Evolutionary conservation across 345 rosid species (phyloP).

Genomic region (Abelmoschus esculentus): DNA sequence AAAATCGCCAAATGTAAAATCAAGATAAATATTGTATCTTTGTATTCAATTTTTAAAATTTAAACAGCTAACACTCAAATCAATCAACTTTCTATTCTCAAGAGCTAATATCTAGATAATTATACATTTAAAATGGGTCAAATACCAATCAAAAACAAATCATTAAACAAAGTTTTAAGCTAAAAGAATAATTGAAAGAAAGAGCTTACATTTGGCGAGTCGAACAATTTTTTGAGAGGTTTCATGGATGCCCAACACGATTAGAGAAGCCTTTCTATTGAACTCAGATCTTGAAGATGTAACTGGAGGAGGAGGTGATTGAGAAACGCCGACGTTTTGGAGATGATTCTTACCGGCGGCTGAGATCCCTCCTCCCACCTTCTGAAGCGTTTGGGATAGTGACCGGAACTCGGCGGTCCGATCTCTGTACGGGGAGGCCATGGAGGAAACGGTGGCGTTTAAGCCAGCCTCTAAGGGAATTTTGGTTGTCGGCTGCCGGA

Average conservation of each 20-base stretch:
- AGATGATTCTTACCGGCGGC: constrained; percentile 17
- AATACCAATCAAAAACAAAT: not conserved
- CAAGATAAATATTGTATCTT: too few species aligned
- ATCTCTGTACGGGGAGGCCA: constrained; percentile 62
- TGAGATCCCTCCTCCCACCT: constrained; percentile 52
- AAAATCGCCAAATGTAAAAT: too few species aligned
- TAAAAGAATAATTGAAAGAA: not conserved
- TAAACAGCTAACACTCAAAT: not conserved
- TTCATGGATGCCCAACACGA: constrained; percentile 25
- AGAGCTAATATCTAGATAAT: not conserved
- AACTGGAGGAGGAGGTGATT: constrained; percentile 14
- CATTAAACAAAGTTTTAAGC: not conserved
- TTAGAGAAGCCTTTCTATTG: constrained; percentile 62
- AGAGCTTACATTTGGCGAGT: constrained; percentile 53
- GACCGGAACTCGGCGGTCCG: constrained; percentile 81
- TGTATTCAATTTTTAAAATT: too few species aligned
- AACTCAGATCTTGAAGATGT: constrained; percentile 67
- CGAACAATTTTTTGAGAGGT: constrained; percentile 64
- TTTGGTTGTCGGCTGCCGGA: not conserved
- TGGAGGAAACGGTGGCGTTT: constrained; percentile 22
- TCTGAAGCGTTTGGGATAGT: constrained; percentile 58
- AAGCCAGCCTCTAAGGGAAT: constrained; percentile 20
- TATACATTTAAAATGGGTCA: not conserved
- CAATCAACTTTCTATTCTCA: not conserved
- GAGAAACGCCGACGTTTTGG: constrained; percentile 20